A percentile compares a stretch with the other conserved stretches of the same genome.
Evolutionary conservation across 768 basidiomycete species (phyloP).

Genomic region (Trametes maxima): DNA sequence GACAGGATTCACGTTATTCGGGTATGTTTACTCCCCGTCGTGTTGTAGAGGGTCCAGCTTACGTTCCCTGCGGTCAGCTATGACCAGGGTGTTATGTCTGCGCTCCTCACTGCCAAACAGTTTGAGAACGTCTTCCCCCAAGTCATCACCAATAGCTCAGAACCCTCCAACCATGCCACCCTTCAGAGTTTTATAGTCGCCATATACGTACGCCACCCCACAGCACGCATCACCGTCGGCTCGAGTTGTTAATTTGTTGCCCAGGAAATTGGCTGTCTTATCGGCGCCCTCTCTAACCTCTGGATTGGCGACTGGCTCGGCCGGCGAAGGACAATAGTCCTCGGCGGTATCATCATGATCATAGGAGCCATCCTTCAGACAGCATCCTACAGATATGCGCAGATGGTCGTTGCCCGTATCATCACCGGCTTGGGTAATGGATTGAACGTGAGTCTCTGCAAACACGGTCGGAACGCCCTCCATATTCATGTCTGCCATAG

Average conservation of each 20-base stretch:
- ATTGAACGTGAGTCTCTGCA: conserved; percentile 45
- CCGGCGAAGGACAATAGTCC: conserved; percentile 55
- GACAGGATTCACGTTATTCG: conserved; percentile 64
- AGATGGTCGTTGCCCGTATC: conserved; percentile 62
- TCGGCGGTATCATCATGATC: conserved; percentile 63
- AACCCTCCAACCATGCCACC: conserved; percentile 49
- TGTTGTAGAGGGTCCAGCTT: not conserved
- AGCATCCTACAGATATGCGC: conserved; percentile 57
- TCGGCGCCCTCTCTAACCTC: conserved; percentile 64
- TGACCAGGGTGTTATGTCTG: conserved; percentile 75
- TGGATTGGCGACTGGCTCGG: conserved; percentile 63
- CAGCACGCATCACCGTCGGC: not conserved
- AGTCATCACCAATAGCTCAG: conserved; percentile 44
- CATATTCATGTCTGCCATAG: conserved; percentile 30
- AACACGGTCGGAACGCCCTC: not conserved
- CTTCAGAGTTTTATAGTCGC: conserved; percentile 63
- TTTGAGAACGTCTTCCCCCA: conserved; percentile 63
- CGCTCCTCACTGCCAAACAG: conserved; percentile 58
- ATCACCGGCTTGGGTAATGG: conserved; percentile 69
- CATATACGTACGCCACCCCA: conserved; percentile 46
- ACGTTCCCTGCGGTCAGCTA: conserved; percentile 41
- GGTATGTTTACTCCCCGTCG: conserved; percentile 36
- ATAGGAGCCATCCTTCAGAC: conserved; percentile 64
- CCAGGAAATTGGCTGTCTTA: conserved; percentile 66
- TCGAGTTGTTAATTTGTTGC: not conserved